Evolutionary conservation across 331 rosid species (phyloP).

Genomic region (Malus hybrid): DNA sequence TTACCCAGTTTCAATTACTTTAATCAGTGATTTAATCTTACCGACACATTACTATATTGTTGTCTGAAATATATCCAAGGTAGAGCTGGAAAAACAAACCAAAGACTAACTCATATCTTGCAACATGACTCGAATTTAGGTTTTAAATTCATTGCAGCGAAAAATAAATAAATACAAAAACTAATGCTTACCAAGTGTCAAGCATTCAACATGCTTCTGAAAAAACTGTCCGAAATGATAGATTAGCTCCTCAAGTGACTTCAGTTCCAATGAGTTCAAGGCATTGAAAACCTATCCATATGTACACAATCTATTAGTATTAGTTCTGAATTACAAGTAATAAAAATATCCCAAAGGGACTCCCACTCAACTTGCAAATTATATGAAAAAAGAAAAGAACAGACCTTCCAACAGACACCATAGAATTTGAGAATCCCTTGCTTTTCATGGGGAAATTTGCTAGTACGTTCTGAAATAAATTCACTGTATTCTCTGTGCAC

Average conservation of each 20-base stretch:
- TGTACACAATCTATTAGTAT: conserved; percentile 15
- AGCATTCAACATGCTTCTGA: not conserved
- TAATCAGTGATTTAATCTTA: not conserved
- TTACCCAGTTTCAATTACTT: not conserved
- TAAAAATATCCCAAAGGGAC: conserved; percentile 33
- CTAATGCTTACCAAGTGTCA: conserved; percentile 17
- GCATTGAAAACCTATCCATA: conserved; percentile 74
- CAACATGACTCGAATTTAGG: not conserved
- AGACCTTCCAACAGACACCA: conserved; percentile 93
- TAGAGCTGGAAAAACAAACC: not conserved
- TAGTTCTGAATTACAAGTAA: conserved; percentile 13
- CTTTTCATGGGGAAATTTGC: conserved; percentile 79
- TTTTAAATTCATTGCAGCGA: not conserved
- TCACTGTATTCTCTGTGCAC: conserved; percentile 73
- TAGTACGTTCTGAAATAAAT: conserved; percentile 60
- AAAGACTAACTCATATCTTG: not conserved
- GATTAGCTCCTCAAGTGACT: conserved; percentile 96
- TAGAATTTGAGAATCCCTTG: conserved; percentile 84
- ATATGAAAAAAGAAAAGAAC: not conserved
- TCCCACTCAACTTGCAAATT: conserved; percentile 31
- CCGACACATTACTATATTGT: not conserved
- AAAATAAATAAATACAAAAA: not conserved
- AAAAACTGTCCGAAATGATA: conserved; percentile 90
- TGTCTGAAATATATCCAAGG: not conserved
- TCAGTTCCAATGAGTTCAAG: conserved; percentile 85